Conservation (phyloP, 2,329 filamentous ascomycete species). For the Pseudogymnoascus sp. region DNA sequence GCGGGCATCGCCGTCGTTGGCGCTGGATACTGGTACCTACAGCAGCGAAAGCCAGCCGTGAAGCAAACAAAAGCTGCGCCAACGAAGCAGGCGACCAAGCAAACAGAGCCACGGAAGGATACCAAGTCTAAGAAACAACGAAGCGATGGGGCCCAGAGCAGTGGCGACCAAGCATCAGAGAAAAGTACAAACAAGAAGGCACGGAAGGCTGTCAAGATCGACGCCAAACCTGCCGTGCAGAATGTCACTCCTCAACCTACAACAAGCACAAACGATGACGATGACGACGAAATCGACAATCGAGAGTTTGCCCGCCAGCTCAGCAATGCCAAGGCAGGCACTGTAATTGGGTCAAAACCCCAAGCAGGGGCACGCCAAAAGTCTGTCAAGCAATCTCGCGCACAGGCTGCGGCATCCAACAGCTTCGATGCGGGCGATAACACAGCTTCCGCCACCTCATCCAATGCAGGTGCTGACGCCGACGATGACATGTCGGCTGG, state of each 20-base stretch:
- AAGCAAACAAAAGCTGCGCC: slow-evolving; percentile 11
- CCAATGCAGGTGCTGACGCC: slow-evolving; percentile 64
- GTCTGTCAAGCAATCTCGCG: slow-evolving; percentile 62
- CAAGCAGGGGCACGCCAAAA: slow-evolving; percentile 37
- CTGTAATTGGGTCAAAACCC: slow-evolving; percentile 47
- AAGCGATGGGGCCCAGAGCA: slow-evolving; percentile 20
- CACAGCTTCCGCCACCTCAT: slow-evolving; percentile 49
- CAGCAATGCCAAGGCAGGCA: slow-evolving; percentile 60
- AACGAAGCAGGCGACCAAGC: slow-evolving; percentile 17
- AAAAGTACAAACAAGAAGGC: slow-evolving; percentile 16
- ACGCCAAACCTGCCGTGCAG: slow-evolving; percentile 8
- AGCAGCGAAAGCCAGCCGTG: slow-evolving; percentile 10
- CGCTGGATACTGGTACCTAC: slow-evolving; percentile 24
- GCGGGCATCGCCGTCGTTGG: slow-evolving; percentile 26
- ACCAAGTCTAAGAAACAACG: slow-evolving; percentile 21
- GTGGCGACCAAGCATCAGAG: slow-evolving; percentile 17
- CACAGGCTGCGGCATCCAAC: slow-evolving; percentile 35
- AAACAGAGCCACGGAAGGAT: slow-evolving; percentile 20
- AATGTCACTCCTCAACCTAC: background rate
- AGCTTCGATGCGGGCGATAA: slow-evolving; percentile 34
- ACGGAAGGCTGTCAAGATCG: slow-evolving; percentile 15
- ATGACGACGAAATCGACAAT: slow-evolving; percentile 55
- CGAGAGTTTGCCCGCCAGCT: slow-evolving; percentile 71
- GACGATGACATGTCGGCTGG: slow-evolving; percentile 72
- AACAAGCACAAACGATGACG: slow-evolving; percentile 14